Evolutionary conservation across 208 protist genomes (phyloP).

Genomic region (Leishmania turanica): DNA sequence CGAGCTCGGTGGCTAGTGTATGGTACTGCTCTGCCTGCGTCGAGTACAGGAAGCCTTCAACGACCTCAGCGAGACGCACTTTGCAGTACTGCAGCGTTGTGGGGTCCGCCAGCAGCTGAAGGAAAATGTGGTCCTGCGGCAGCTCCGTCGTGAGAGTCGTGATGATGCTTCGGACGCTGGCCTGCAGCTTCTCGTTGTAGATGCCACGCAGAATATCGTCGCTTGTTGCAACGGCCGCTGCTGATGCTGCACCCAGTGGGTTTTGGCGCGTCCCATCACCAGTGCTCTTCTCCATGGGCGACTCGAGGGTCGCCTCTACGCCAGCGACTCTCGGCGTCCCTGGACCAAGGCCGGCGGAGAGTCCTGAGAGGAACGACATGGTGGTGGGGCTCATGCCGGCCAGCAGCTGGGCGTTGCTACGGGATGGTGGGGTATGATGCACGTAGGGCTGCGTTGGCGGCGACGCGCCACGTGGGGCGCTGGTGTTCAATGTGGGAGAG

Average conservation of each 20-base stretch:
- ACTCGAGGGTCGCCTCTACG: background rate
- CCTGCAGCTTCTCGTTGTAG: slow-evolving; percentile 79
- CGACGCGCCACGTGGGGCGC: background rate
- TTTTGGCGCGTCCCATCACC: background rate
- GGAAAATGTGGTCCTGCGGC: slow-evolving; percentile 75
- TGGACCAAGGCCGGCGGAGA: background rate
- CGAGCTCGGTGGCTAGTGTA: slow-evolving; percentile 67
- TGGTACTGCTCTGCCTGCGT: slow-evolving; percentile 80
- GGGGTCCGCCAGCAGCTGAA: slow-evolving; percentile 72
- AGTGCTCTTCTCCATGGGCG: background rate
- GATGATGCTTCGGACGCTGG: slow-evolving; percentile 62
- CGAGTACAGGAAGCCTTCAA: slow-evolving; percentile 81
- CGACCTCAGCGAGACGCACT: slow-evolving; percentile 74
- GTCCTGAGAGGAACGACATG: background rate
- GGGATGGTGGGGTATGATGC: slow-evolving; percentile 2
- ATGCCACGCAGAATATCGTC: slow-evolving; percentile 41
- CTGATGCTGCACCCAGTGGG: background rate
- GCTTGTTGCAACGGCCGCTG: slow-evolving; percentile 17
- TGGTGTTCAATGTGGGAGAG: background rate
- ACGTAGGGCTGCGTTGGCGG: background rate
- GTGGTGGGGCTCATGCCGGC: slow-evolving; percentile 13
- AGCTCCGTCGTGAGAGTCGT: slow-evolving; percentile 55
- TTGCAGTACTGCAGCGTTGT: slow-evolving; percentile 72
- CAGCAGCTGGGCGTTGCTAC: slow-evolving; percentile 15
- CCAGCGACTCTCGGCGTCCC: background rate